These are phyloP conservation scores for Umbelopsis sp. DNA, from an alignment of 192 early-diverging fungal genomes.

Conservation along the genomic window DNA sequence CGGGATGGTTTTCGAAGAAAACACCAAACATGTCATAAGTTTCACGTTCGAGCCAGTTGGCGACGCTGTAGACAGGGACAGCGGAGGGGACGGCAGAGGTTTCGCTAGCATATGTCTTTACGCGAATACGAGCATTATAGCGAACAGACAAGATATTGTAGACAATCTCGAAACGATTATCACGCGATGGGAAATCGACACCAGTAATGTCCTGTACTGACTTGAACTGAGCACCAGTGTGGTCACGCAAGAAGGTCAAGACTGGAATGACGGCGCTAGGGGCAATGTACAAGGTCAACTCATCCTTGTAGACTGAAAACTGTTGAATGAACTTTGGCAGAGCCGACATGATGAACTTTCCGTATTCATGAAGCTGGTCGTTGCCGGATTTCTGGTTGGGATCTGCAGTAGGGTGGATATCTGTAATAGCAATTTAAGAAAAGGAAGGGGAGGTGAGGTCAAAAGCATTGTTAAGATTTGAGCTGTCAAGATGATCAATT, in stretches of 20 bases:
- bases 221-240: slow-evolving; percentile 91
- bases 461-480: neutral
- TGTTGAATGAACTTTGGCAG: slow-evolving; percentile 97
- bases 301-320: slow-evolving; percentile 97
- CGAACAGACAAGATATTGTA: slow-evolving; percentile 87
- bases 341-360: slow-evolving; percentile 80
- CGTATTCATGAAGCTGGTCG: slow-evolving; percentile 77
- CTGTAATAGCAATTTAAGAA: neutral
- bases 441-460: neutral
- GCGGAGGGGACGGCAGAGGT: slow-evolving; percentile 87
- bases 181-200: slow-evolving; percentile 88
- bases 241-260: slow-evolving; percentile 90
- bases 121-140: slow-evolving; percentile 92
- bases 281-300: slow-evolving; percentile 92
- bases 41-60: slow-evolving; percentile 99
- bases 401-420: slow-evolving; percentile 27
- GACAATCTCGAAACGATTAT: slow-evolving; percentile 96
- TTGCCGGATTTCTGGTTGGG: slow-evolving; percentile 40
- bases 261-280: slow-evolving; percentile 78
- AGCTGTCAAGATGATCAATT: neutral
- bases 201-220: slow-evolving; percentile 88
- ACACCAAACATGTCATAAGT: slow-evolving; percentile 99
- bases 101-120: slow-evolving; percentile 97
- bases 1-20: slow-evolving; percentile 94
- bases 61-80: slow-evolving; percentile 75